A percentile compares a stretch with the other conserved stretches of the same genome.
Evolutionary conservation across 2,329 filamentous ascomycete genomes (phyloP).

Genomic region (Stachybotrys elegans): DNA sequence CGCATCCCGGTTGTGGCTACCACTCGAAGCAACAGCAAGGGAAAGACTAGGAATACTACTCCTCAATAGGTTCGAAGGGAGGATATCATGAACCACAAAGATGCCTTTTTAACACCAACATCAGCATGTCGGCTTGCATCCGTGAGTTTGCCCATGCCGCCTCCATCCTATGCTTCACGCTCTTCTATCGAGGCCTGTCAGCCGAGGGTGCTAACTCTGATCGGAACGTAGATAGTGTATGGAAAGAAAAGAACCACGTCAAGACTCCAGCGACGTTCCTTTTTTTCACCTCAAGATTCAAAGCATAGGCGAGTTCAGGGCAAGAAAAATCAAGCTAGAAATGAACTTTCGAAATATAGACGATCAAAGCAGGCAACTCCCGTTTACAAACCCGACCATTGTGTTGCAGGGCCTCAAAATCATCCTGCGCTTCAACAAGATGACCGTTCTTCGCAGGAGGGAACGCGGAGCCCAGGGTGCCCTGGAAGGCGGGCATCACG

Average conservation of each 20-base stretch:
- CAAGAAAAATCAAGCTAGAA: background rate
- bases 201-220: background rate
- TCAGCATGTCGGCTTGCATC: background rate
- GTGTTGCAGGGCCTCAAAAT: background rate
- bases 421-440: background rate
- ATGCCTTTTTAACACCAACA: background rate
- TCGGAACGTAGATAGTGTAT: background rate
- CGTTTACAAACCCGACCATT: background rate
- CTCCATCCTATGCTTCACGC: background rate
- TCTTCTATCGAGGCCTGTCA: background rate
- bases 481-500: background rate
- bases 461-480: background rate
- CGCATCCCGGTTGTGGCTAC: background rate
- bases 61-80: background rate
- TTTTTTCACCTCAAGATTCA: background rate
- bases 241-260: background rate
- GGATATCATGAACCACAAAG: background rate
- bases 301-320: background rate
- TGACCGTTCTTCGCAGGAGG: background rate
- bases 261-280: background rate
- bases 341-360: background rate
- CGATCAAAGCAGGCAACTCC: background rate
- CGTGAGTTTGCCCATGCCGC: background rate
- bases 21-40: background rate
- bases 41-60: background rate